Evolutionary conservation across 2,329 filamentous ascomycete species (phyloP), one percentile per base, ranked within the genome.

Genomic region (Dactylonectria macrodidyma): DNA sequence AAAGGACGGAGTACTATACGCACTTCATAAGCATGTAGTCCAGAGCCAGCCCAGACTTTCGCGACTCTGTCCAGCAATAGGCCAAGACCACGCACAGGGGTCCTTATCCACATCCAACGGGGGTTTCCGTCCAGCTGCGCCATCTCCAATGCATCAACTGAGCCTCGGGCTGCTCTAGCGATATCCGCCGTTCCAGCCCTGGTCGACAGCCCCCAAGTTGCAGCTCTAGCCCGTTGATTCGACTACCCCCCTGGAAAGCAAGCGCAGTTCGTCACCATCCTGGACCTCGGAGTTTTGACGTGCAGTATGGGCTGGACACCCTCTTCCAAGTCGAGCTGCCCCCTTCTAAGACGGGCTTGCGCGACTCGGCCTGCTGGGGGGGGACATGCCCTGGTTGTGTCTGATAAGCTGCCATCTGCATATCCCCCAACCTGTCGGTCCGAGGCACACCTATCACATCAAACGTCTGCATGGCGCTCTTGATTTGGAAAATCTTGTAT

Each of bases 391-490:
- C 62, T 47, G 46, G 62, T 59, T 19, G 4, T 14, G 46, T 24
- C 22, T 64, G 62, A 64, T 64, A 64, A 59, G 62, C 26, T 46
- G 36, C 47, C 52, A 44, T 56, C 33, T 38, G 51, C 26, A 55
- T 60, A 26, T n/a, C 33, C 58, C 56, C 14, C 16, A 11, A 50
- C 47, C 24, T 36, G 19, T 26, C 47, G 30, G 55, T 19, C 24
- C 56, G 33, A 61, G 48, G 19, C 19, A 19, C 30, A 14, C 38
- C 38, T 33, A 44, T 62, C 46, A 19, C 41, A 62, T 62, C 59
- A 56, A 38, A 6, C 10, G 14, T 59, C 57, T 51, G n/a, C 51
- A 36, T 54, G 51, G 51, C n/a, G 14, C 41, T n/a, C 16, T n/a
- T 16, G 14, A 14, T 44, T 44, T 8, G n/a, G 51, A 12, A 36